Conservation (phyloP, 106 monocot genomes). For the Iris macrosiphon region DNA sequence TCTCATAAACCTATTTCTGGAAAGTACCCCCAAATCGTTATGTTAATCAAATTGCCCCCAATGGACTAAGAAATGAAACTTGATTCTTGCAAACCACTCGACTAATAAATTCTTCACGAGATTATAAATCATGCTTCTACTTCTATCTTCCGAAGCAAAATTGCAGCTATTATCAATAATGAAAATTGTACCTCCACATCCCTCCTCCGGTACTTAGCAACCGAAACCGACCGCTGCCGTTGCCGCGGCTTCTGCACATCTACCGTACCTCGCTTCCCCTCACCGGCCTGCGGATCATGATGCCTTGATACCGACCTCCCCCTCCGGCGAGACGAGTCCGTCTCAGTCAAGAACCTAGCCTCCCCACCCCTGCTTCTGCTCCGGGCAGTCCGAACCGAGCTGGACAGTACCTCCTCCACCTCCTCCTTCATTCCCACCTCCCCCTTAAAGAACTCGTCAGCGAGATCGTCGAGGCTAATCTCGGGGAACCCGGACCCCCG, state of each 20-base stretch:
- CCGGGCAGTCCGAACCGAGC: not conserved
- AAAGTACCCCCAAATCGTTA: no score
- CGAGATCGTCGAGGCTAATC: constrained; percentile 80
- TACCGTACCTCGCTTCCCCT: constrained; percentile 1
- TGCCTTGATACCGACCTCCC: constrained; percentile 76
- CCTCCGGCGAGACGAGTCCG: constrained; percentile 45
- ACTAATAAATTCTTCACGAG: no score
- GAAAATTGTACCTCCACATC: constrained; percentile 25
- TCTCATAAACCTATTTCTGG: no score
- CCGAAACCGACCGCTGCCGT: constrained; percentile 36
- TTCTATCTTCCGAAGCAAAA: not conserved
- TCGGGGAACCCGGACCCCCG: constrained; percentile 53
- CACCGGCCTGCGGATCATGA: constrained; percentile 6
- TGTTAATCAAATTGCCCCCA: no score
- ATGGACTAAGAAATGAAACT: no score
- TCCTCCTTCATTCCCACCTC: constrained; percentile 14
- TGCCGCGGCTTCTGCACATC: constrained; percentile 19
- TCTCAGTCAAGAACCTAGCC: constrained; percentile 35
- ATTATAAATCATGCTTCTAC: no score
- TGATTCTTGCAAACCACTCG: no score
- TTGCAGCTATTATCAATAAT: not conserved
- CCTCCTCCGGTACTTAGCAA: constrained; percentile 14
- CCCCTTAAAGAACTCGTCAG: constrained; percentile 54
- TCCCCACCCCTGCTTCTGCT: constrained; percentile 12
- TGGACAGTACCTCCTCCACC: constrained; percentile 5